Conservation (phyloP, 2,329 filamentous ascomycete genomes). For the Epichloe typhina region DNA sequence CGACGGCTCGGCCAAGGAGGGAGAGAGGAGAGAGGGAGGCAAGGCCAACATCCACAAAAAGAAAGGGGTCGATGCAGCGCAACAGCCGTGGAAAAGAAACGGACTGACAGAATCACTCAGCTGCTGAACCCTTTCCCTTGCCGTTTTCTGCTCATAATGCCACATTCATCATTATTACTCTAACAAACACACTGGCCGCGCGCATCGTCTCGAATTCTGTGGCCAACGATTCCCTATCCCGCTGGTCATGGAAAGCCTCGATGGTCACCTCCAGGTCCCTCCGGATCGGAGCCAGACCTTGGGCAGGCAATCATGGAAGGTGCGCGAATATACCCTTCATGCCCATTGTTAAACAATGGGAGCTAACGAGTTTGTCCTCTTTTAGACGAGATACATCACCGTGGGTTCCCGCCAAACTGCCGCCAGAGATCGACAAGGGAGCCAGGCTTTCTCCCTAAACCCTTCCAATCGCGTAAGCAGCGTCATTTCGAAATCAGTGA, state of each 20-base stretch:
- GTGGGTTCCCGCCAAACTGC: constrained; percentile 28
- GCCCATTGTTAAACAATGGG: background rate
- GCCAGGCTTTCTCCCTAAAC: constrained; percentile 26
- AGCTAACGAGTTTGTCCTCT: constrained; percentile 6
- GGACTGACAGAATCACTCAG: background rate
- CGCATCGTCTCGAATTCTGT: background rate
- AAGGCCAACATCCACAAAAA: background rate
- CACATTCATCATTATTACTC: background rate
- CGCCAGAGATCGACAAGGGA: constrained; percentile 22
- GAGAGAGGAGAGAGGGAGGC: no score
- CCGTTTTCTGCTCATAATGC: background rate
- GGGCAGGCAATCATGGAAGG: constrained; percentile 39
- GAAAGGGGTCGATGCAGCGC: constrained; percentile 1
- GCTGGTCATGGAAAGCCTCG: constrained; percentile 24
- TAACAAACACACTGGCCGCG: background rate
- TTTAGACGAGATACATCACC: constrained; percentile 45
- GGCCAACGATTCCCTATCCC: constrained; percentile 1
- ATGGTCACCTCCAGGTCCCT: constrained; percentile 35
- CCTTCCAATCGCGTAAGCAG: constrained; percentile 26
- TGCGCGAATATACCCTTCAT: constrained; percentile 15
- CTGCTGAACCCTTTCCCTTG: background rate
- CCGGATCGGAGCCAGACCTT: constrained; percentile 38
- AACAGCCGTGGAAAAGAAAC: background rate
- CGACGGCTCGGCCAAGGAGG: no score
- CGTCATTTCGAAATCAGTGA: constrained; percentile 23